Base-by-base conservation (phyloP, 345 rosid species). In the Arabis alpina region DNA sequence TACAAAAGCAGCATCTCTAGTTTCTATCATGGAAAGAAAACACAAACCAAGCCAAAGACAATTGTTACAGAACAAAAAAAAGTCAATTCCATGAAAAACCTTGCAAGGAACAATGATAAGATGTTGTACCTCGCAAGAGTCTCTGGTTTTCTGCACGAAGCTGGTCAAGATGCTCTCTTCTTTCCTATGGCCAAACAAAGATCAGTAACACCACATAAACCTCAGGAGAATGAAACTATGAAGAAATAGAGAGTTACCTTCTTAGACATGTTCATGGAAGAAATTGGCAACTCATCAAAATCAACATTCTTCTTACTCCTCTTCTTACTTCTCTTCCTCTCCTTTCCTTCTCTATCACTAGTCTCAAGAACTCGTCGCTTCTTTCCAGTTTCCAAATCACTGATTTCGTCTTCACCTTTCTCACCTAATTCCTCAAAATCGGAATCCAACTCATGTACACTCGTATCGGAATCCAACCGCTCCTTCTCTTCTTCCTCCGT, bases 91-190 rank as follows among this genome's bases (percentile, higher is more conserved):
- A 1, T 13, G n/a, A 30, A 24, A 34, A 60, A 25, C 32, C 27
- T 62, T 51, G 56, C 43, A 55, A 14, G 12, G n/a, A 12, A 23
- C 8, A 45, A 0, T 6, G 11, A 16, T 12, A 4, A 32, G 23
- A 24, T n/a, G 52, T 8, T 2, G 37, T 81, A 90, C 97, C 97
- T 79, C 97, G 88, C 66, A 91, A 73, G 53, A 93, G 79, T 76
- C 91, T 91, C 86, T 93, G 97, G 41, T 92, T 87, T 76, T 89
- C 96, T 36, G 83, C 85, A 45, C 82, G 91, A 34, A 89, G 91
- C 72, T 89, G 85, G 66, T 75, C 76, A 41, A 88, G 81, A 43
- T 77, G 72, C n/a, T 79, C 80, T 75, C 85, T 87, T 77, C 94
- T 83, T 75, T 87, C 92, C 97, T 90, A 68, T n/a, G n/a, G n/a